These are phyloP conservation scores for Fusarium sp. DNA, from an alignment of 2,329 filamentous ascomycete species.

Conservation along the genomic window DNA sequence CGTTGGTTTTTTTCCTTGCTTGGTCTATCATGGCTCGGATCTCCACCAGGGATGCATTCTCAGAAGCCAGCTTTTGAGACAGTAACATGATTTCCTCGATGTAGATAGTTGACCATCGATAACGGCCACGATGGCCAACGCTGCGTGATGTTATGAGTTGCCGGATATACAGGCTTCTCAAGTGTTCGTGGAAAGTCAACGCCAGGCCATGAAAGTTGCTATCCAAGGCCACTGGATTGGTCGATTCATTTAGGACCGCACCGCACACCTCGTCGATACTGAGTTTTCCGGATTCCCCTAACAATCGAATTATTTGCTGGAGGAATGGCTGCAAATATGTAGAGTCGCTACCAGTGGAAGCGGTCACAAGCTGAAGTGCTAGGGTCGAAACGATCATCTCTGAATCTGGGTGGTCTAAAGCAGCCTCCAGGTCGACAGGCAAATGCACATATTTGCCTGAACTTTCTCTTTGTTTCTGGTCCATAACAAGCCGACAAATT, in stretches of 20 bases:
- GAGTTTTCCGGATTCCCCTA: neutral
- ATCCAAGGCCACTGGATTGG: neutral
- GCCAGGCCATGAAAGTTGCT: neutral
- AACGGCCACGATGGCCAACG: neutral
- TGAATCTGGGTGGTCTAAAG: neutral
- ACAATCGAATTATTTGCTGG: neutral
- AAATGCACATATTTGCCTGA: neutral
- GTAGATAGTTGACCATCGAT: neutral
- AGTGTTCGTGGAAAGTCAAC: neutral
- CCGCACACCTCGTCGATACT: neutral
- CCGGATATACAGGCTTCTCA: neutral
- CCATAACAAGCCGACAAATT: too few species aligned
- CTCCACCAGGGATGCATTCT: neutral
- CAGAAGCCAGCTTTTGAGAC: neutral
- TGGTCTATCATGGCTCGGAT: neutral
- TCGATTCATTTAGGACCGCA: neutral
- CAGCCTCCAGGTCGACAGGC: neutral
- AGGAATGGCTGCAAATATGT: neutral
- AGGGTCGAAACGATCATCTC: neutral
- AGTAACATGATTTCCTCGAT: neutral
- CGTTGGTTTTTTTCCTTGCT: neutral
- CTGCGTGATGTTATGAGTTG: neutral
- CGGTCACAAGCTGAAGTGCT: neutral
- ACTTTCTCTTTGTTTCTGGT: neutral
- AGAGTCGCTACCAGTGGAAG: neutral